A percentile compares a stretch with the other conserved stretches of the same genome.
These are phyloP conservation scores for Papilionanthe hybrid DNA, from an alignment of 116 monocot species.

Conservation along the genomic window DNA sequence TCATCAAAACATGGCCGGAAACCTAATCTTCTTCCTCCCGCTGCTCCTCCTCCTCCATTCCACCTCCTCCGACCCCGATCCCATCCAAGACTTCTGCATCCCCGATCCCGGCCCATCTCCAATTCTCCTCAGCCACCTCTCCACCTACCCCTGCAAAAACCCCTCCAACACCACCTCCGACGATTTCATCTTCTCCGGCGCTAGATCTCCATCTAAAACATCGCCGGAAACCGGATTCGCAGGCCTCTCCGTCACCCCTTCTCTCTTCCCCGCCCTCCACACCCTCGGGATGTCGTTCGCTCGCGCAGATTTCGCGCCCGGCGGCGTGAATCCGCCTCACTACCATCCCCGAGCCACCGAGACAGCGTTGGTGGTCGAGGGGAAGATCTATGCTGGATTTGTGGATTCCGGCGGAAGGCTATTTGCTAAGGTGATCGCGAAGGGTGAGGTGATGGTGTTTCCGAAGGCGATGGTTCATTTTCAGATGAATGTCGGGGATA, in stretches of 20 bases:
- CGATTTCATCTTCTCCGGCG: constrained; percentile 57
- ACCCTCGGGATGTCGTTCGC: constrained; percentile 12
- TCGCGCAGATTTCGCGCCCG: constrained; percentile 12
- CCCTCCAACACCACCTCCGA: constrained; percentile 32
- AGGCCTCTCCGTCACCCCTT: neutral
- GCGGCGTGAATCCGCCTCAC: constrained; percentile 10
- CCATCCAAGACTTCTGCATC: constrained; percentile 60
- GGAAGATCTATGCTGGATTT: constrained; percentile 14
- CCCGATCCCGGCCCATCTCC: constrained; percentile 30
- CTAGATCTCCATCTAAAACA: constrained; percentile 27
- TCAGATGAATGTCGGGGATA: neutral
- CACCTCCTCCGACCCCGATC: constrained; percentile 35
- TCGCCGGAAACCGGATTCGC: constrained; percentile 32
- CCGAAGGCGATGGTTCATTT: constrained; percentile 12
- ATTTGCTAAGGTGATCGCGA: neutral
- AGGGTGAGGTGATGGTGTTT: constrained; percentile 7
- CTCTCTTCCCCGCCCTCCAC: constrained; percentile 6
- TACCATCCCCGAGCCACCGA: constrained; percentile 15
- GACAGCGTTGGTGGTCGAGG: constrained; percentile 12
- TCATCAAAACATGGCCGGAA: neutral
- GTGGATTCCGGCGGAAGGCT: constrained; percentile 14
- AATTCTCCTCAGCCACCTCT: constrained; percentile 19
- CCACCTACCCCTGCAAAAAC: constrained; percentile 40
- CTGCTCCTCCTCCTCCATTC: constrained; percentile 2
- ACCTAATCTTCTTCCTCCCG: neutral